phyloP scores from a whole-genome alignment of 192 early-diverging fungal species.

The Rhizoclosmatium globosum region DNA sequence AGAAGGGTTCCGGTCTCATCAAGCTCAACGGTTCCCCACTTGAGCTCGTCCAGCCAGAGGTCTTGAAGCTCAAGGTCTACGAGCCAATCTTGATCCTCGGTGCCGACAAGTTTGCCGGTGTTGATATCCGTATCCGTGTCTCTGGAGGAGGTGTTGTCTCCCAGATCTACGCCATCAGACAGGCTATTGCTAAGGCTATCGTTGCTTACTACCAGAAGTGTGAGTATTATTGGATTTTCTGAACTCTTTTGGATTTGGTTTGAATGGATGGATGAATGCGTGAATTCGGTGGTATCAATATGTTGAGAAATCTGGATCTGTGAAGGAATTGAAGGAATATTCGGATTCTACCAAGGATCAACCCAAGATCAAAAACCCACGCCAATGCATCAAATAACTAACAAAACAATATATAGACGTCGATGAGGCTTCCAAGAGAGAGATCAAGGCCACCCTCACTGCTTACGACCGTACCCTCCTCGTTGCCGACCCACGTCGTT shows the following conservation, averaged over 20 bases:
- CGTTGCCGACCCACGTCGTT: constrained; percentile 98
- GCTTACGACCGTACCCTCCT: constrained; percentile 97
- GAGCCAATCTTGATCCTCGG: constrained; percentile 97
- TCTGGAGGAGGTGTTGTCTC: constrained; percentile 97
- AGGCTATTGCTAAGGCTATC: constrained; percentile 98
- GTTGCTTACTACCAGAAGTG: constrained; percentile 99
- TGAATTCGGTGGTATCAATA: neutral
- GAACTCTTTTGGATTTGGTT: neutral
- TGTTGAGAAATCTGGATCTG: neutral
- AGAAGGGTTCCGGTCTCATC: constrained; percentile 96
- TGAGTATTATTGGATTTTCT: constrained; percentile 35
- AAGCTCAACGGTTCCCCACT: constrained; percentile 97
- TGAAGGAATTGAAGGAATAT: neutral
- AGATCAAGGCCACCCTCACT: constrained; percentile 93
- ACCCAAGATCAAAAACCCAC: neutral
- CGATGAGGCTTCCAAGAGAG: constrained; percentile 99
- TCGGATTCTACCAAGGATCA: neutral
- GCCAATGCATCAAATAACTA: neutral
- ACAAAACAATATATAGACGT: constrained; percentile 60
- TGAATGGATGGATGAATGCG: neutral
- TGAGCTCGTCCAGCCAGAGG: constrained; percentile 95
- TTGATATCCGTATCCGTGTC: constrained; percentile 97
- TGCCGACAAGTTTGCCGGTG: constrained; percentile 93
- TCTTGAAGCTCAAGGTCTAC: constrained; percentile 97
- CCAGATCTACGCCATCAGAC: constrained; percentile 97